phyloP scores from a whole-genome alignment of 345 rosid genomes.

The Excoecaria cochinchinensis region DNA sequence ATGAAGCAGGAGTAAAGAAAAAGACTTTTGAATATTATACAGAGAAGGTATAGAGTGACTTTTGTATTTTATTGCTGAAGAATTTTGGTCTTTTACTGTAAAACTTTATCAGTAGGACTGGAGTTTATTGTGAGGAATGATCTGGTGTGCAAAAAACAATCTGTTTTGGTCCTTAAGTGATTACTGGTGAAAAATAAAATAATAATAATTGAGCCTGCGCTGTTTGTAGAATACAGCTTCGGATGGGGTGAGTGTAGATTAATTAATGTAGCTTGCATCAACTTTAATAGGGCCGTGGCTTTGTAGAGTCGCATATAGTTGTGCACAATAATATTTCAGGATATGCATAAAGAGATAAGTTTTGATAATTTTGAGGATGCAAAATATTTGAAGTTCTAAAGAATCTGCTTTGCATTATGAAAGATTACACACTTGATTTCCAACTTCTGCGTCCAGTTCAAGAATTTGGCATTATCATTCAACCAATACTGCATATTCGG shows the following conservation, averaged over 20 bases:
- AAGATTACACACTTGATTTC: background rate
- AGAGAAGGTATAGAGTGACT: conserved; percentile 53
- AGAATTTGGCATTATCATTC: background rate
- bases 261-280: background rate
- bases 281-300: background rate
- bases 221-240: background rate
- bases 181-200: background rate
- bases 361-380: background rate
- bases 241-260: background rate
- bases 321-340: background rate
- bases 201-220: background rate
- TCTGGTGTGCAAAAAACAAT: background rate
- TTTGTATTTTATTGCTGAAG: background rate
- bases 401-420: background rate
- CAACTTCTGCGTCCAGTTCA: background rate
- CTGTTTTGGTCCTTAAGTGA: background rate
- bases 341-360: background rate
- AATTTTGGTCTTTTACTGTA: background rate
- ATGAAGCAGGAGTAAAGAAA: conserved; percentile 93
- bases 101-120: background rate
- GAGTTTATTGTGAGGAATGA: background rate
- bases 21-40: conserved; percentile 73
- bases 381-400: background rate
- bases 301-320: background rate
- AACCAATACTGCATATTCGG: background rate